A percentile compares a stretch with the other conserved stretches of the same genome.
Conservation (phyloP, 1,284 basidiomycete genomes). For the Puccinia triticina region DNA sequence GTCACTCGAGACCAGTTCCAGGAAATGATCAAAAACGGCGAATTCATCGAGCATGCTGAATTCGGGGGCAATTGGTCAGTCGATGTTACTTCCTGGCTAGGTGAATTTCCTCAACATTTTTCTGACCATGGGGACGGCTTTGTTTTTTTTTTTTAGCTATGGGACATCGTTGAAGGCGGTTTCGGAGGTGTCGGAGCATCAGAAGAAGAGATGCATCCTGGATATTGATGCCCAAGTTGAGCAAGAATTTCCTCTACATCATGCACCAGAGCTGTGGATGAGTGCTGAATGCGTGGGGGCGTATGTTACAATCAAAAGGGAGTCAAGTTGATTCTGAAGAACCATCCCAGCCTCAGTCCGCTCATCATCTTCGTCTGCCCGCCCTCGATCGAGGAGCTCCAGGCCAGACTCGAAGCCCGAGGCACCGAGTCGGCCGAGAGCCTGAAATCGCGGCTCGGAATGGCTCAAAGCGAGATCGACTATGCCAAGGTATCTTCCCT, state of each 20-base stretch:
- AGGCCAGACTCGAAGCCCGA: slow-evolving; percentile 72
- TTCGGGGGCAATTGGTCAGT: slow-evolving; percentile 83
- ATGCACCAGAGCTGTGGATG: background rate
- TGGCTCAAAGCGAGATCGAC: slow-evolving; percentile 79
- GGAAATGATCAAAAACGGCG: slow-evolving; percentile 63
- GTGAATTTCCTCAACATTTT: background rate
- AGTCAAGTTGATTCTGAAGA: slow-evolving; percentile 80
- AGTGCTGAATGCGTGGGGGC: background rate
- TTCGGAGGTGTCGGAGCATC: slow-evolving; percentile 64
- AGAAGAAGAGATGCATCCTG: slow-evolving; percentile 75
- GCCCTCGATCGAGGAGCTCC: slow-evolving; percentile 72
- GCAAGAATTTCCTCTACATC: background rate
- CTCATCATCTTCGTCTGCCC: slow-evolving; percentile 93
- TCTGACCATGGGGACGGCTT: background rate
- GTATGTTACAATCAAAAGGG: slow-evolving; percentile 66
- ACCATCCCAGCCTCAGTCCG: slow-evolving; percentile 72
- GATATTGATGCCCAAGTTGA: slow-evolving; percentile 92
- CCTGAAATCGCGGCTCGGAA: slow-evolving; percentile 75
- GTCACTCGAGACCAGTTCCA: slow-evolving; percentile 65
- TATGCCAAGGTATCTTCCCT: slow-evolving; percentile 68
- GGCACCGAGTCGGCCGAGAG: slow-evolving; percentile 82
- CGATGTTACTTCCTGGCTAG: background rate
- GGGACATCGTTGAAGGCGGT: slow-evolving; percentile 81
- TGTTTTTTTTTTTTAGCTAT: slow-evolving; percentile 62
- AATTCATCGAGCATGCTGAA: slow-evolving; percentile 69